Evolutionary conservation across 2,329 filamentous ascomycete genomes (phyloP), one percentile per base, ranked within the genome.

Genomic region (Orbilia oligospora): DNA sequence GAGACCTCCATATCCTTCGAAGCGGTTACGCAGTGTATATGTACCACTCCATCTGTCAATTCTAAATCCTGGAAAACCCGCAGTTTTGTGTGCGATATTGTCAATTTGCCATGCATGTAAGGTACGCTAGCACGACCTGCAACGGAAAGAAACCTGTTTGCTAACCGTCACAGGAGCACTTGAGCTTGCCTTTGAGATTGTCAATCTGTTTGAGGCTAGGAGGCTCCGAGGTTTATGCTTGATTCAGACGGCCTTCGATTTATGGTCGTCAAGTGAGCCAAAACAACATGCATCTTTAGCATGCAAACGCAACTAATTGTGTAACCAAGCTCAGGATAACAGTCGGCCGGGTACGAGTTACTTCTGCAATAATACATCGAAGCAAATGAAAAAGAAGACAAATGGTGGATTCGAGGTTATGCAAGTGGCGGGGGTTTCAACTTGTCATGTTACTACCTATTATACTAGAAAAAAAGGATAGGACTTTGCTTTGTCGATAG

Each of bases 31-130:
- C n/a, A n/a, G n/a, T 46, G 44, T 33, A n/a, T 22, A 1, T 20
- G n/a, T 33, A 8, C 51, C 49, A 30, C 16, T 20, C 16, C 51
- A 18, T 18, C 51, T 18, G 36, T 36, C 24, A 16, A 51, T 27
- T 33, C 22, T 6, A 27, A 55, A 36, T 55, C 51, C 51, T 55
- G 51, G 27, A 55, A 55, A 55, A 55, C 24, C 51, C 51, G 27
- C 27, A 55, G 22, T 36, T 33, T 20, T 46, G n/a, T 33, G 51
- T n/a, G 51, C 51, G n/a, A 16, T 24, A 55, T 55, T 33, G 9
- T 46, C 44, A 16, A 46, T 46, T 46, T 18, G 16, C 51, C 27
- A 55, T 55, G 51, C 51, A 55, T 55, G 24, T 55, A 55, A 55
- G 51, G 51, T 36, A 55, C 51, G 51, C 51, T 55, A 55, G 51